These are phyloP conservation scores for Candida koratica DNA, from an alignment of 805 yeast genomes.

Conservation along the genomic window DNA sequence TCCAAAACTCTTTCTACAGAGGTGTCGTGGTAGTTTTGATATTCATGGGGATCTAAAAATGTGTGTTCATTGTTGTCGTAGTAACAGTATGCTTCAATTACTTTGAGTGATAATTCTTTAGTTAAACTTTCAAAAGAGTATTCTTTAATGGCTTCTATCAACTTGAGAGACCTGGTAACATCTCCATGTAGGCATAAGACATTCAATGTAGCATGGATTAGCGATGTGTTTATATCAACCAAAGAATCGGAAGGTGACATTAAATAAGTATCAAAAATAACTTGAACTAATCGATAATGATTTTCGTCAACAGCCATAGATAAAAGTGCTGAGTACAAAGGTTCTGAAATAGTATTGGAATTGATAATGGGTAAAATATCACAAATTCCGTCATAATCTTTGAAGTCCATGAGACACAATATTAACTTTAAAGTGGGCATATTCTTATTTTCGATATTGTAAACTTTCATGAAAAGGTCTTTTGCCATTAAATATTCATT, in stretches of 20 bases:
- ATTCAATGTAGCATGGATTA: slow-evolving; percentile 25
- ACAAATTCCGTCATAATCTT: slow-evolving; percentile 23
- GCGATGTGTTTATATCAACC: neutral
- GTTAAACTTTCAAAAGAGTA: slow-evolving; percentile 28
- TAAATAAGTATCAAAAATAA: slow-evolving; percentile 26
- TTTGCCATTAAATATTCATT: slow-evolving; percentile 23
- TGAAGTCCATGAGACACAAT: slow-evolving; percentile 14
- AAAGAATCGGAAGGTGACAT: slow-evolving; percentile 13
- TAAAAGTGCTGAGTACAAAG: slow-evolving; percentile 23
- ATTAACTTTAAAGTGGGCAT: slow-evolving; percentile 21
- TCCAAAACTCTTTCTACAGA: slow-evolving; percentile 29
- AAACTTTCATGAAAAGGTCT: slow-evolving; percentile 5
- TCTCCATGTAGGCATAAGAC: slow-evolving; percentile 36
- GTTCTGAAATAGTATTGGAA: slow-evolving; percentile 4
- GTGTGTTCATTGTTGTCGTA: slow-evolving; percentile 11
- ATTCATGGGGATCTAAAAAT: slow-evolving; percentile 2
- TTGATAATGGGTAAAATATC: slow-evolving; percentile 14
- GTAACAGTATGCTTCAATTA: slow-evolving; percentile 35
- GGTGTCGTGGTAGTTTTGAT: slow-evolving; percentile 18
- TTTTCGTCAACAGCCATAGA: slow-evolving; percentile 21
- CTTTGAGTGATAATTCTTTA: slow-evolving; percentile 29
- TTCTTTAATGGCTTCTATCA: slow-evolving; percentile 26
- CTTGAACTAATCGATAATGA: slow-evolving; percentile 26
- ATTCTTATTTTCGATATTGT: neutral
- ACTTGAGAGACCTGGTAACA: slow-evolving; percentile 27